phyloP scores from a whole-genome alignment of 179 eudicot species.

The Sideroxylon spinosum region DNA sequence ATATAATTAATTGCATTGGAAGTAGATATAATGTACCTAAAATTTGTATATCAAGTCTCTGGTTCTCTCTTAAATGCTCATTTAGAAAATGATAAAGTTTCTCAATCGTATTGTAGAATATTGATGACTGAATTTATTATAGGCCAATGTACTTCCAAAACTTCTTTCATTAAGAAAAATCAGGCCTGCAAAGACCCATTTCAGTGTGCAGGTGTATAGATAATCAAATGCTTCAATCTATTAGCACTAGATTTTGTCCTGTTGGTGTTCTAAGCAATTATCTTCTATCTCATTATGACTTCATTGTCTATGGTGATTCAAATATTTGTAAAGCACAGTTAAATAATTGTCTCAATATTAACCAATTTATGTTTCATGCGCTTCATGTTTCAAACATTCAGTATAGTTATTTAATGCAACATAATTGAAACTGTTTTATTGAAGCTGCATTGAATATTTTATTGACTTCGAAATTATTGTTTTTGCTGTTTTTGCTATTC shows the following conservation, averaged over 20 bases:
- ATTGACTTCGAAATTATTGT: background rate
- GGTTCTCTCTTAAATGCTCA: background rate
- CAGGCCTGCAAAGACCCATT: slow-evolving; percentile 1
- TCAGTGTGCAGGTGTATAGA: background rate
- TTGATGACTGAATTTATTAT: background rate
- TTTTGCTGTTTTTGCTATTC: background rate
- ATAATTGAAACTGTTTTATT: background rate
- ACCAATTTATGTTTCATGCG: background rate
- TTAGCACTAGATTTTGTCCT: background rate
- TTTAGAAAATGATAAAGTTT: background rate
- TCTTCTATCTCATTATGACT: background rate
- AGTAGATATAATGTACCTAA: background rate
- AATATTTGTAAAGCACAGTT: background rate
- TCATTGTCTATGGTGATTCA: background rate
- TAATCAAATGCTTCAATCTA: slow-evolving; percentile 11
- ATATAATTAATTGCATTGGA: background rate
- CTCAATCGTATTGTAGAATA: background rate
- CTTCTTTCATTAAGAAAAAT: background rate
- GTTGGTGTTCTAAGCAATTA: background rate
- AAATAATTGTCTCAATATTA: background rate
- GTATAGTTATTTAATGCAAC: background rate
- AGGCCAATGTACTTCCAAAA: background rate
- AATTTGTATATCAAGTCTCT: background rate
- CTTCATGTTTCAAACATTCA: background rate
- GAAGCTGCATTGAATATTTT: background rate